phyloP scores from a whole-genome alignment of 2,329 filamentous ascomycete species.

The Trichoderma gracile region DNA sequence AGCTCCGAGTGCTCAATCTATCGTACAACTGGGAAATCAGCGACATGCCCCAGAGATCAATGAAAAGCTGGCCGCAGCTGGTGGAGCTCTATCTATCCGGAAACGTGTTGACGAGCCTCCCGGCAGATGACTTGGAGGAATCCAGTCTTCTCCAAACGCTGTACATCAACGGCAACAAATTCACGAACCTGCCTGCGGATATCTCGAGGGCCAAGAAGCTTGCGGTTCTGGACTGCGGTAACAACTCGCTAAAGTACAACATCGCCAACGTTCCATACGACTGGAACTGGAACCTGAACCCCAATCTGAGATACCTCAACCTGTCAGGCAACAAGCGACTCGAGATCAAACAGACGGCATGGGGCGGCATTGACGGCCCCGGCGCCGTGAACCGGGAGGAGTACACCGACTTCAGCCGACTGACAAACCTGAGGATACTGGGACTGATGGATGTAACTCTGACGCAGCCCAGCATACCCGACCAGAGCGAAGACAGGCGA shows the following conservation, averaged over 20 bases:
- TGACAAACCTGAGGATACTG: slow-evolving; percentile 80
- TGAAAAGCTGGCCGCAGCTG: slow-evolving; percentile 86
- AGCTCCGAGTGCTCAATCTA: slow-evolving; percentile 85
- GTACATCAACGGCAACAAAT: slow-evolving; percentile 97
- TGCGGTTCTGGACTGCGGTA: slow-evolving; percentile 89
- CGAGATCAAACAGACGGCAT: slow-evolving; percentile 72
- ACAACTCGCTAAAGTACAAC: slow-evolving; percentile 96
- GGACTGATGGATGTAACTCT: slow-evolving; percentile 98
- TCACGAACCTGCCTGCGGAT: slow-evolving; percentile 93
- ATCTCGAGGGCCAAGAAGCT: slow-evolving; percentile 92
- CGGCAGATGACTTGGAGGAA: slow-evolving; percentile 91
- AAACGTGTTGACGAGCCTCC: slow-evolving; percentile 87
- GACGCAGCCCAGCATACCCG: slow-evolving; percentile 88
- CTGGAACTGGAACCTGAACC: slow-evolving; percentile 99
- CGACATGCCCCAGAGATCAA: slow-evolving; percentile 84
- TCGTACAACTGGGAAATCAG: slow-evolving; percentile 88
- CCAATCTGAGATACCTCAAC: slow-evolving; percentile 91
- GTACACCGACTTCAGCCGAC: slow-evolving; percentile 84
- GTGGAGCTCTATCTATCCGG: slow-evolving; percentile 93
- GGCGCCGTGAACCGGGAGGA: slow-evolving; percentile 59
- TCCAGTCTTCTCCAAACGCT: slow-evolving; percentile 83
- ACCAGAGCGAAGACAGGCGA: slow-evolving; percentile 91
- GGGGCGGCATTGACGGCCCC: slow-evolving; percentile 48
- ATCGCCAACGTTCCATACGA: slow-evolving; percentile 99
- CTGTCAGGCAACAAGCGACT: slow-evolving; percentile 94